Evolutionary conservation across 257 asterid species (phyloP).

Genomic region (Ehretia macrophylla): DNA sequence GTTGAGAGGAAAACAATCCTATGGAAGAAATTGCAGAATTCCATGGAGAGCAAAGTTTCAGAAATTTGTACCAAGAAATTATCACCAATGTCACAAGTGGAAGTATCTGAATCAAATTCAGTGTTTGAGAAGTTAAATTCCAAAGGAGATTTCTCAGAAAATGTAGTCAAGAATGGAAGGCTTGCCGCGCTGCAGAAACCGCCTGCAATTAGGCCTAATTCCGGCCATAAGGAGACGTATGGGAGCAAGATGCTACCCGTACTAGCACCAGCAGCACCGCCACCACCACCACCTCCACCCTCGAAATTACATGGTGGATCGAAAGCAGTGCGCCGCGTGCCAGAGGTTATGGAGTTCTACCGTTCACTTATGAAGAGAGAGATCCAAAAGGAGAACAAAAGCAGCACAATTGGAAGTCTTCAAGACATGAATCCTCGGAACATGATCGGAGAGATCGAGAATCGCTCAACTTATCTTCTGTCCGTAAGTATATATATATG

Average conservation of each 20-base stretch:
- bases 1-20: conserved; percentile 26
- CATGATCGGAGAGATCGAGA: conserved; percentile 94
- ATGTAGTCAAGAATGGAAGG: conserved; percentile 8
- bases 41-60: conserved; percentile 16
- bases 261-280: conserved; percentile 18
- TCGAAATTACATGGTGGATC: conserved; percentile 41
- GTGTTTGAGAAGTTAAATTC: conserved; percentile 2
- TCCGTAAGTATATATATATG: conserved; percentile 70
- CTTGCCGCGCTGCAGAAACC: neutral
- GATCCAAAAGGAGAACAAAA: conserved; percentile 44
- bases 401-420: conserved; percentile 22
- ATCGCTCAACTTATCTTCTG: conserved; percentile 73
- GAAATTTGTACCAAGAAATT: conserved; percentile 20
- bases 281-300: conserved; percentile 63
- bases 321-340: conserved; percentile 53
- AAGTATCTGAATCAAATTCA: conserved; percentile 4
- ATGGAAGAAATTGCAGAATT: conserved; percentile 32
- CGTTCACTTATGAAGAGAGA: conserved; percentile 77
- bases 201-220: neutral
- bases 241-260: conserved; percentile 2
- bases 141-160: conserved; percentile 11
- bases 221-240: neutral
- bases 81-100: conserved; percentile 1
- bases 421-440: conserved; percentile 48
- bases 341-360: conserved; percentile 88